Base-by-base conservation (phyloP, 805 yeast species). In the Saturnispora sekii region DNA sequence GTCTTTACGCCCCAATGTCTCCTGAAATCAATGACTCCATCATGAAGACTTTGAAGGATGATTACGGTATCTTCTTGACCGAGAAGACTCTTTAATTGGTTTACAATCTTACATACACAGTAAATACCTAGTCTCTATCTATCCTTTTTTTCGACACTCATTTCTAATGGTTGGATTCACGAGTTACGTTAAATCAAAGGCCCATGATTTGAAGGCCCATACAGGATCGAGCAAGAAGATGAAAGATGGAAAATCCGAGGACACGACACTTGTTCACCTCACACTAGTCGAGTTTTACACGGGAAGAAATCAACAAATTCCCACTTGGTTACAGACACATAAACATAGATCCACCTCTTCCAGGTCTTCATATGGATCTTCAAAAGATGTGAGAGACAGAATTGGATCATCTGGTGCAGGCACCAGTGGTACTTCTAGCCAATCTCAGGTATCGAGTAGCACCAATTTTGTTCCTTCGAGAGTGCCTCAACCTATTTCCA, bases 1-100 rank as follows among this genome's bases (percentile, higher is more conserved):
- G 98, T 56, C 74, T 93, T 62, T 73, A 80, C 56, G 97, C 97
- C 45, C 98, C 98, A 62, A 84, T 86, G 76, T 70, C 87, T 50
- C 83, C 95, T 52, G 93, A 86, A 63, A 77, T 88, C 63, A 87
- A 87, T 65, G 81, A 85, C 55, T 94, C 97, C 53, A 74, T 93
- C 66, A 83, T 90, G 79, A 81, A 87, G 69, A 80, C 82, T 57
- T 78, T 93, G 70, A 88, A 88, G 76, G 94, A 86, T 43, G 82
- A 85, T 51, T 85, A 87, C 66, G 85, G 84, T 50, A 89, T 93
- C 56, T 87, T 67, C 75, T 74, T 90, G 67, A 78, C 78, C 51
- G 98, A 93, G 72, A 90, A 89, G 76, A 81, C 94, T 52, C 62
- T 81, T 47, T 66, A 60, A 54, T 29, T 40, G 6, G 32, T n/a